These are phyloP conservation scores for Cerrena zonata DNA, from an alignment of 1,284 basidiomycete genomes.

Conservation along the genomic window DNA sequence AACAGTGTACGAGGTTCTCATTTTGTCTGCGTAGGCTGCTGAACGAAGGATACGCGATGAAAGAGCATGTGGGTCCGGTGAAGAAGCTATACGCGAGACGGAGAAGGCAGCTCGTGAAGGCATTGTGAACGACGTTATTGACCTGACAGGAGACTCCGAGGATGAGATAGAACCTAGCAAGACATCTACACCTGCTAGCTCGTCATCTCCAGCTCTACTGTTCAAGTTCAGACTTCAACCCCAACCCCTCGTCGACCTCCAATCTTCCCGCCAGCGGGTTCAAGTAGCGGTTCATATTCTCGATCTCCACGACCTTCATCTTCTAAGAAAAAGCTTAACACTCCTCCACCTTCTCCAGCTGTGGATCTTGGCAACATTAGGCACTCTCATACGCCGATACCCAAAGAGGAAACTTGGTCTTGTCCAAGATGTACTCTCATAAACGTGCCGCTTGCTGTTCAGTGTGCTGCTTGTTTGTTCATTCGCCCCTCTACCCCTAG, in stretches of 20 bases:
- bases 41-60: constrained; percentile 70
- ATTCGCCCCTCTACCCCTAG: constrained; percentile 36
- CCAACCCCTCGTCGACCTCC: background rate
- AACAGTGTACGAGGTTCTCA: constrained; percentile 2
- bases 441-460: constrained; percentile 44
- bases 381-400: constrained; percentile 7
- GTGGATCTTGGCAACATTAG: constrained; percentile 8
- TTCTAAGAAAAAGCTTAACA: constrained; percentile 3
- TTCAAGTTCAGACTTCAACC: background rate
- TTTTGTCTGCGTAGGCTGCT: constrained; percentile 55
- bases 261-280: no score
- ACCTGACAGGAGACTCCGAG: constrained; percentile 46
- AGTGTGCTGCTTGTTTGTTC: constrained; percentile 61
- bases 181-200: background rate
- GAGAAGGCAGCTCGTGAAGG: constrained; percentile 65
- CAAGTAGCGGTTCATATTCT: background rate
- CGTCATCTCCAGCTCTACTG: background rate
- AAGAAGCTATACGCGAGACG: constrained; percentile 56
- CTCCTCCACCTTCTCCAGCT: constrained; percentile 7
- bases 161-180: constrained; percentile 26
- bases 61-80: constrained; percentile 63
- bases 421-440: constrained; percentile 70
- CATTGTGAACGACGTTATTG: constrained; percentile 55
- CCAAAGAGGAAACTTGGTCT: constrained; percentile 44
- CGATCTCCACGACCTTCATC: background rate